These are phyloP conservation scores for Colletotrichum gloeosporioides DNA, from an alignment of 2,329 filamentous ascomycete species.

Conservation along the genomic window DNA sequence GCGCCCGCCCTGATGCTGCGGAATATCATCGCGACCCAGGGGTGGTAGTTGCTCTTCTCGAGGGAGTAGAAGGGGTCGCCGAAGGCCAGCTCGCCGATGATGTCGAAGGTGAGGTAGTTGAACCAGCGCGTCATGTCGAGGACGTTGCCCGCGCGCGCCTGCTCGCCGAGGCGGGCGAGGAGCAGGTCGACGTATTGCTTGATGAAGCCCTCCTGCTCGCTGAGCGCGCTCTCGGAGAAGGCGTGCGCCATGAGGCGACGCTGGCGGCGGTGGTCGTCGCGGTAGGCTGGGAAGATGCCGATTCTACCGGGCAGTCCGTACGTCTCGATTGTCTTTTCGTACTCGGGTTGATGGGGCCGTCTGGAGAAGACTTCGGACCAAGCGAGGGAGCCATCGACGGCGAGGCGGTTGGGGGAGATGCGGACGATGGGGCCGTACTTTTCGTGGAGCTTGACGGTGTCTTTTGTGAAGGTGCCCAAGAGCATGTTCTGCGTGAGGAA, in stretches of 20 bases:
- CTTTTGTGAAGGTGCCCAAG: neutral
- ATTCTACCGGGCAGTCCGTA: neutral
- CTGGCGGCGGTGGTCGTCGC: conserved; percentile 21
- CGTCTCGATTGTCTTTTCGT: neutral
- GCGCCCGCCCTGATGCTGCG: conserved; percentile 15
- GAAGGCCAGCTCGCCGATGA: conserved; percentile 32
- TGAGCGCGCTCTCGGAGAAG: conserved; percentile 32
- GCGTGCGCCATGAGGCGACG: conserved; percentile 29
- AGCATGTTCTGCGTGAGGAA: neutral
- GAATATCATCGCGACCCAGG: conserved; percentile 10
- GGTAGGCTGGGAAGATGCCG: neutral
- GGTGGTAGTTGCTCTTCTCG: conserved; percentile 24
- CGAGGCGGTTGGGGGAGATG: neutral
- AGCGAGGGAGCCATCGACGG: neutral
- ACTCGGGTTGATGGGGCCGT: neutral
- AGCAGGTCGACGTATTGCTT: conserved; percentile 28
- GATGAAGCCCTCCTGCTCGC: conserved; percentile 32
- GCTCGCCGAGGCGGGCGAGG: conserved; percentile 20
- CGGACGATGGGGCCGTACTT: neutral
- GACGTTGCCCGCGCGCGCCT: neutral
- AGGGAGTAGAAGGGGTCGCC: conserved; percentile 32
- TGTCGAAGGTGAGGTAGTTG: conserved; percentile 31
- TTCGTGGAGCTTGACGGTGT: neutral
- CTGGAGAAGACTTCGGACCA: neutral
- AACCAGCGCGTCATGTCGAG: conserved; percentile 30